Conservation (phyloP, 1,139 yeast species). For the Pichia norvegensis region DNA sequence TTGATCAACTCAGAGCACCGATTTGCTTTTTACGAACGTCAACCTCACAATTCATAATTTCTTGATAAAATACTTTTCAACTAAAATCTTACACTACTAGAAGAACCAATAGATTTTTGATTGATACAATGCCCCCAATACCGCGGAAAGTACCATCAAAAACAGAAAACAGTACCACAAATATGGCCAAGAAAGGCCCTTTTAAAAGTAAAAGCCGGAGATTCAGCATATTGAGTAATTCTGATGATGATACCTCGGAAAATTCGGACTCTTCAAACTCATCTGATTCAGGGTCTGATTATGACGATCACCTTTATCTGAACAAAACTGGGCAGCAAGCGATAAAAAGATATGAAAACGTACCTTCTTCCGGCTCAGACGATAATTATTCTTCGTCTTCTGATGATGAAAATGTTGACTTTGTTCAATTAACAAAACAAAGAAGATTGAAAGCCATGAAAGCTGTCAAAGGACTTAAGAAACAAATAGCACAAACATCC, state of each 20-base stretch:
- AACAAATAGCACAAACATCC: conserved; percentile 19
- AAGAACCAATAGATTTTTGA: too few species aligned
- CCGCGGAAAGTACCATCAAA: conserved; percentile 7
- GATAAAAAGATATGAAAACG: not conserved
- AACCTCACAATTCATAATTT: too few species aligned
- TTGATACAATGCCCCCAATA: not conserved
- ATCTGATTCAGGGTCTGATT: conserved; percentile 12
- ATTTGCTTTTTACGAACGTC: too few species aligned
- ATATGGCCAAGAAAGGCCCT: conserved; percentile 11
- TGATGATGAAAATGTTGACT: conserved; percentile 65
- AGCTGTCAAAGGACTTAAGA: conserved; percentile 41
- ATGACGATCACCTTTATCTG: conserved; percentile 14
- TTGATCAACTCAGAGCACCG: too few species aligned
- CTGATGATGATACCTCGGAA: conserved; percentile 17
- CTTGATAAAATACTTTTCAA: too few species aligned
- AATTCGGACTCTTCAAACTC: conserved; percentile 45
- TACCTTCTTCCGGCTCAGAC: conserved; percentile 27
- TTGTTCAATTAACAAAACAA: conserved; percentile 61
- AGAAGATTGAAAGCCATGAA: conserved; percentile 49
- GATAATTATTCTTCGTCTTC: conserved; percentile 42
- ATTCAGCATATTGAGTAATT: conserved; percentile 39
- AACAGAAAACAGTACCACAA: not conserved
- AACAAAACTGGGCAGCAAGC: not conserved
- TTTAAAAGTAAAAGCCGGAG: conserved; percentile 24
- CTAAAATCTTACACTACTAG: too few species aligned